Evolutionary conservation across 768 basidiomycete genomes (phyloP), one percentile per base, ranked within the genome.

Genomic region (Russula sp.): DNA sequence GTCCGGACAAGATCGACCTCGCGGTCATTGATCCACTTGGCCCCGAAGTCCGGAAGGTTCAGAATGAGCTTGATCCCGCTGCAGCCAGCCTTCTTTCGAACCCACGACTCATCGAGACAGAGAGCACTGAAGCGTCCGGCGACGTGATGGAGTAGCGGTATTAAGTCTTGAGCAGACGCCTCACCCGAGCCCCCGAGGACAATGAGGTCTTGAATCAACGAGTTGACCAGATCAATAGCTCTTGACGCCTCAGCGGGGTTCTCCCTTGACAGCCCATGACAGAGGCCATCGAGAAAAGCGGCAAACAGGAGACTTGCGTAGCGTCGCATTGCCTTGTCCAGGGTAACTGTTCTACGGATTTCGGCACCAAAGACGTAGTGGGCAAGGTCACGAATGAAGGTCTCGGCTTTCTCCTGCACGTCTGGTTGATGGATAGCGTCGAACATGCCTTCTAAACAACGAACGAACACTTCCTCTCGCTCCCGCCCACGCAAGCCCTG

Each of bases 41-140:
- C 77, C 18, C 88, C 89, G 45, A 97, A 73, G 13, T 85, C 82
- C 1, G 88, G 82, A 18, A 87, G 84, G 57, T 78, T 75, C 0
- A 88, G 84, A 76, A 99, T 83, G 57, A 95, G 84, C 63, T 82
- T 83, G 71, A 98, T 88, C 3, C 94, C 96, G 52, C 77, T 79
- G 68, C 91, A 94, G 13, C 94, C 97, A 9, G 95, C 96, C 69
- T 86, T 87, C 74, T 98, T 97, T 59, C 85, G 81, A 3, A 80
- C 81, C 95, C 95, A 97, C 0, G 90, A 81, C 69, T 94, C 94
- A 61, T 97, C 95, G 59, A 94, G 82, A 71, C 95, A 97, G 31
- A 97, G 78, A 2, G 89, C 85, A 49, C 83, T 86, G 75, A 98
- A 91, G 16, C 91, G 85, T 64, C 84, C 84, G 6, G 90, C 86